Percentiles rank a stretch among this genome's conserved stretches.
Evolutionary conservation across 2,329 filamentous ascomycete species (phyloP).

Genomic region (Ascosphaera pollenicola): DNA sequence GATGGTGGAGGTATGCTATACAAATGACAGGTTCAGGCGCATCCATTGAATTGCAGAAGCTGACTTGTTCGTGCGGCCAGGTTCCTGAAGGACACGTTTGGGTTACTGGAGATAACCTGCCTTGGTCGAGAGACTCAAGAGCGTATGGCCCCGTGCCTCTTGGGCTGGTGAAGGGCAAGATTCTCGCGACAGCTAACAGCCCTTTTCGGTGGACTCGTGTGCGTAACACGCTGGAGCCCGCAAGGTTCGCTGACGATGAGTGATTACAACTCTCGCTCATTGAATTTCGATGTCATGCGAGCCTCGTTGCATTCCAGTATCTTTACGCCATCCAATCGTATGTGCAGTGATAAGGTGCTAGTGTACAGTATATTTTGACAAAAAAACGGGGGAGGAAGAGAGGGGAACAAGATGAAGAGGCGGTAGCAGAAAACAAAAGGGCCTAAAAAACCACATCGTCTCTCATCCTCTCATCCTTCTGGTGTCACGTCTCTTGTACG

Average conservation of each 20-base stretch:
- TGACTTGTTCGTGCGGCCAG: constrained; percentile 21
- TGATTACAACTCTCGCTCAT: no score
- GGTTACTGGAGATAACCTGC: constrained; percentile 70
- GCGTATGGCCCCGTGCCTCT: constrained; percentile 71
- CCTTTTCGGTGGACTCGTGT: constrained; percentile 15
- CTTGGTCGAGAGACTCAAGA: constrained; percentile 67
- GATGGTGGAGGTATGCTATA: no score
- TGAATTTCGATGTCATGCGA: no score
- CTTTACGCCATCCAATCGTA: no score
- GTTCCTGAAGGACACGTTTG: constrained; percentile 85
- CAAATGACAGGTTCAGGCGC: background rate
- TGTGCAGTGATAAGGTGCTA: constrained; percentile 11
- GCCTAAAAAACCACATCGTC: no score
- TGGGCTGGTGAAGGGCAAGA: constrained; percentile 64
- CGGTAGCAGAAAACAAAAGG: no score
- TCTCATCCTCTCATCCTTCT: no score
- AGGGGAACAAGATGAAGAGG: no score
- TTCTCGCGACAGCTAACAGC: constrained; percentile 32
- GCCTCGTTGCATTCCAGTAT: background rate
- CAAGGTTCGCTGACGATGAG: constrained; percentile 7
- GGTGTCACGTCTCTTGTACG: constrained; percentile 33
- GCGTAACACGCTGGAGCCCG: constrained; percentile 16
- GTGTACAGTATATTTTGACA: constrained; percentile 3
- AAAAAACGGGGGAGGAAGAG: constrained; percentile 2
- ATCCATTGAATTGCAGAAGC: background rate